These are phyloP conservation scores for Butyriboletus loyo DNA, from an alignment of 768 basidiomycete species.

Conservation along the genomic window DNA sequence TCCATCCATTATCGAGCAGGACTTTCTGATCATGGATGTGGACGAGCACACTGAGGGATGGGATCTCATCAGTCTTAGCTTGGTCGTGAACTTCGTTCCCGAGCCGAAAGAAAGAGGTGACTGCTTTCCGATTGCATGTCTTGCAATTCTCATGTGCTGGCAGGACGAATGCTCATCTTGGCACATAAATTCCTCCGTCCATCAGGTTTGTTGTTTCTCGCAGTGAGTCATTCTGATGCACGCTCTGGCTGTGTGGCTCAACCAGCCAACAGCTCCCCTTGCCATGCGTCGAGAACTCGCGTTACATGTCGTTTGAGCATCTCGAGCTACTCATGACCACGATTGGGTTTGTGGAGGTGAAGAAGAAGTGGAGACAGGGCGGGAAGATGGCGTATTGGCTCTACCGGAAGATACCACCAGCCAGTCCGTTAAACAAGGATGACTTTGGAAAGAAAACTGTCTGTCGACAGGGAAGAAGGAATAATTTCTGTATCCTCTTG, in stretches of 20 bases:
- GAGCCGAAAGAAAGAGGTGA: conserved; percentile 72
- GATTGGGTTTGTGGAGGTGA: conserved; percentile 62
- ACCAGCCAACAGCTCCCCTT: conserved; percentile 62
- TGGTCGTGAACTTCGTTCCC: conserved; percentile 89
- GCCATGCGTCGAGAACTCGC: conserved; percentile 82
- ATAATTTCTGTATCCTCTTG: conserved; percentile 72
- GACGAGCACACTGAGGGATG: conserved; percentile 53
- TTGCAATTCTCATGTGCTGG: background rate
- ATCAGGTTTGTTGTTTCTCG: conserved; percentile 66
- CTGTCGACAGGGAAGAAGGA: conserved; percentile 65
- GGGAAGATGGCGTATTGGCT: conserved; percentile 91
- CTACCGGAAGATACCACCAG: conserved; percentile 45
- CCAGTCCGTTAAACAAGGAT: conserved; percentile 1
- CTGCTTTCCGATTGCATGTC: background rate
- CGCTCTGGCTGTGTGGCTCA: conserved; percentile 8
- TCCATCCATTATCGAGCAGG: conserved; percentile 78
- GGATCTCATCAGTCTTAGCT: conserved; percentile 80
- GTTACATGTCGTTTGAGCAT: conserved; percentile 66
- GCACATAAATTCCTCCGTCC: conserved; percentile 54
- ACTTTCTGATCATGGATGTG: conserved; percentile 68
- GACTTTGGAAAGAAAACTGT: conserved; percentile 53
- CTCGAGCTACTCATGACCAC: conserved; percentile 54
- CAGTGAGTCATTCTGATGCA: conserved; percentile 42
- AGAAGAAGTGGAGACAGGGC: conserved; percentile 57
- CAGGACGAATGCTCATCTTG: conserved; percentile 70